Conservation (phyloP, 768 basidiomycete genomes). For the Pilatotrama ljubarskyi region DNA sequence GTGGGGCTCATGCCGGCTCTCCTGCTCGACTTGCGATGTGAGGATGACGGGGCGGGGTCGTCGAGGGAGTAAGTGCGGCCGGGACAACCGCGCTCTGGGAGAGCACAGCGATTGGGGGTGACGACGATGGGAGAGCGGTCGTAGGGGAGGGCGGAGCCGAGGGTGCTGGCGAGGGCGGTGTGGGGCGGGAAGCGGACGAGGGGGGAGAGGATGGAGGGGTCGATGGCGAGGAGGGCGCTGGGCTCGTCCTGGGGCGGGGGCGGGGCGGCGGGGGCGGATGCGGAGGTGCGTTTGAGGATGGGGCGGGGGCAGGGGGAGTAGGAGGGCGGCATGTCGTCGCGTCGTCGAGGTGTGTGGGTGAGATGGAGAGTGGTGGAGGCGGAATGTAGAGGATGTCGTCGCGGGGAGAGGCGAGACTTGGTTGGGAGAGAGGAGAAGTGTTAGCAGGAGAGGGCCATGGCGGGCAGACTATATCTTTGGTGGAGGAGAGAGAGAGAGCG, state of each 20-base stretch:
- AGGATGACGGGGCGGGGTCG: conserved; percentile 27
- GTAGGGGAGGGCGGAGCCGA: conserved; percentile 50
- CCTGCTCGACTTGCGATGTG: neutral
- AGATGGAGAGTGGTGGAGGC: neutral
- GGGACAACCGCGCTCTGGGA: conserved; percentile 78
- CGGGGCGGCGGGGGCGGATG: conserved; percentile 27
- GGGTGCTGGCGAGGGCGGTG: conserved; percentile 37
- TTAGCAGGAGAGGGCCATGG: conserved; percentile 16
- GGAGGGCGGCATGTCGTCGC: conserved; percentile 23
- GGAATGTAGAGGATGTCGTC: neutral
- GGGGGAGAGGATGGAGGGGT: conserved; percentile 47
- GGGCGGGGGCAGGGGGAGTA: conserved; percentile 45
- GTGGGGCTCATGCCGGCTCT: conserved; percentile 3
- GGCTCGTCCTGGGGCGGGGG: conserved; percentile 29
- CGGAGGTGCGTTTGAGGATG: conserved; percentile 54
- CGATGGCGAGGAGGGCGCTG: conserved; percentile 47
- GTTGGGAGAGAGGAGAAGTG: neutral
- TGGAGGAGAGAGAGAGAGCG: neutral
- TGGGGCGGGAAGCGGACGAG: conserved; percentile 54
- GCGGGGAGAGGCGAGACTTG: neutral
- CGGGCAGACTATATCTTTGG: conserved; percentile 3
- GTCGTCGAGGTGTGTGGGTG: neutral
- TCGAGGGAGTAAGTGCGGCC: conserved; percentile 65
- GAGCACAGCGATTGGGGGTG: conserved; percentile 66
- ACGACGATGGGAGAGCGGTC: conserved; percentile 82